A percentile compares a stretch with the other conserved stretches of the same genome.
Evolutionary conservation across 768 basidiomycete genomes (phyloP).

Genomic region (Myochromella boudieri): DNA sequence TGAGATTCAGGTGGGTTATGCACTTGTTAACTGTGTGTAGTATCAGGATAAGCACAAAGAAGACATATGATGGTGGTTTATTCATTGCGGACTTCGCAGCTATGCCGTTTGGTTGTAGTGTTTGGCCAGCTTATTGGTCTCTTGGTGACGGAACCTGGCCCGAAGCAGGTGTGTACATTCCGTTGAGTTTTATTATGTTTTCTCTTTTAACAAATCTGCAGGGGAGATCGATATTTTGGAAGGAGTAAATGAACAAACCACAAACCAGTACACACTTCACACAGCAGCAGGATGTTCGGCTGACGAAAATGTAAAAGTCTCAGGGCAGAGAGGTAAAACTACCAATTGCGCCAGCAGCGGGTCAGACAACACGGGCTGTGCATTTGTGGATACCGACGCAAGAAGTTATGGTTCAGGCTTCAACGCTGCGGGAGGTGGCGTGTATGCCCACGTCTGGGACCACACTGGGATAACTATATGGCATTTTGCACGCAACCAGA

Average conservation of each 20-base stretch:
- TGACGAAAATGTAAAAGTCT: conserved; percentile 21
- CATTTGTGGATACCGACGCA: conserved; percentile 40
- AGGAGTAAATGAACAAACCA: conserved; percentile 57
- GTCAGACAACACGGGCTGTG: conserved; percentile 48
- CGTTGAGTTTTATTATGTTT: conserved; percentile 1
- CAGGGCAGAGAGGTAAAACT: conserved; percentile 24
- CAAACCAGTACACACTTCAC: conserved; percentile 70
- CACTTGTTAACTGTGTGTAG: conserved; percentile 38
- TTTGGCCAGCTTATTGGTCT: conserved; percentile 60
- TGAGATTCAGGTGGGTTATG: conserved; percentile 4
- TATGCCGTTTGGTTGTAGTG: conserved; percentile 71
- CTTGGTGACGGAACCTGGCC: conserved; percentile 58
- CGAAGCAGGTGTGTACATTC: conserved; percentile 31
- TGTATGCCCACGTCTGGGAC: conserved; percentile 56
- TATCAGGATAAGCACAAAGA: conserved; percentile 65
- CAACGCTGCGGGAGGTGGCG: conserved; percentile 47
- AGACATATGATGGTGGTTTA: conserved; percentile 62
- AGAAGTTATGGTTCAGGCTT: conserved; percentile 42
- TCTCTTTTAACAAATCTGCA: conserved; percentile 10
- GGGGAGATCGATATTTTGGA: conserved; percentile 76
- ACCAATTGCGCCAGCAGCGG: conserved; percentile 39
- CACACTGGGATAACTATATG: conserved; percentile 50
- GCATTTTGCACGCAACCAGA: conserved; percentile 47
- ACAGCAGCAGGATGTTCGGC: conserved; percentile 41
- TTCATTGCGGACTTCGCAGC: conserved; percentile 69